A percentile compares a stretch with the other conserved stretches of the same genome.
Conservation (phyloP, 768 basidiomycete species). For the Panus rudis region DNA sequence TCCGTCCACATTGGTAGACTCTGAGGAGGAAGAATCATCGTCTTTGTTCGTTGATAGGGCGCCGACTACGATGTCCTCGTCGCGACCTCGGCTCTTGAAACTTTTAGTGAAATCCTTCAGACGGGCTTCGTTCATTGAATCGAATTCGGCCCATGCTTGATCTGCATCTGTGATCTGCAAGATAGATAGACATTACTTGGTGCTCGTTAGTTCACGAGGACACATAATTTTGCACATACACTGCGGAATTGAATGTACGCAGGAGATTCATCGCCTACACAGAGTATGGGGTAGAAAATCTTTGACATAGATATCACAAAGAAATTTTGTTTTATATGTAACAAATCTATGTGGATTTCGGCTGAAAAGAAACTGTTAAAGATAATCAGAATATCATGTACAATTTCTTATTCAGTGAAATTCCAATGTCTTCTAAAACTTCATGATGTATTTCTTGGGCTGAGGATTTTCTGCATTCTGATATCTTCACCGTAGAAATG, state of each 20-base stretch:
- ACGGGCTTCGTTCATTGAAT: background rate
- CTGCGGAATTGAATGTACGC: background rate
- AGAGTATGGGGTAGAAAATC: no score
- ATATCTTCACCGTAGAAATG: no score
- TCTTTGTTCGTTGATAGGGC: background rate
- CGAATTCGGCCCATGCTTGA: background rate
- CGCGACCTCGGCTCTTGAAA: background rate
- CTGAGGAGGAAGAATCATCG: no score
- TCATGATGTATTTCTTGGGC: no score
- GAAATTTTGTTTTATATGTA: no score
- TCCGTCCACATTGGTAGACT: background rate
- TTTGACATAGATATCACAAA: no score
- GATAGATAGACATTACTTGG: background rate
- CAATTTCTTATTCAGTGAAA: no score
- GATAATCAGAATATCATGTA: no score
- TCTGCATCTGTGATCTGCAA: background rate
- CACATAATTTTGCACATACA: background rate
- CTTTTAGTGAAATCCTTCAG: background rate
- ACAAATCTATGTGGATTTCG: no score
- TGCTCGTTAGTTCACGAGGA: background rate
- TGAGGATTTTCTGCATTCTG: no score
- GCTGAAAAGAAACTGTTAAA: no score
- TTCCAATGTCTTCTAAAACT: no score
- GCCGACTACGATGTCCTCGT: background rate
- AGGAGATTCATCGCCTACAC: background rate